Conservation (phyloP, 2,329 filamentous ascomycete genomes). For the Cadophora sp. region DNA sequence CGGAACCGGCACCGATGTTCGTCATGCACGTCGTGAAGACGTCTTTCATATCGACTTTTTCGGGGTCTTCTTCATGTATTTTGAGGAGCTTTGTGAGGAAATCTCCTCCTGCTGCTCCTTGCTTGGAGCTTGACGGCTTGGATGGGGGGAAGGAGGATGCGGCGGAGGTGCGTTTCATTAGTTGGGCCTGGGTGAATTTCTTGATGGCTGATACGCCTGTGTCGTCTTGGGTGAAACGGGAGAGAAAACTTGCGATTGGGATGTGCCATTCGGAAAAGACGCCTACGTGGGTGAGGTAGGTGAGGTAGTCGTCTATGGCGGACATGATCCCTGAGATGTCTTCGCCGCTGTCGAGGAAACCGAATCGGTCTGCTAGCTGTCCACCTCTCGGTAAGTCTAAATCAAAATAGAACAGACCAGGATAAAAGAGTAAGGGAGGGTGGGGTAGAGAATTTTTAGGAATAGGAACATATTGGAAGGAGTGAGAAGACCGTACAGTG, state of each 20-base stretch:
- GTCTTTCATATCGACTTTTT: slow-evolving; percentile 50
- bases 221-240: not conserved
- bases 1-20: slow-evolving; percentile 50
- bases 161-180: not conserved
- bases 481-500: slow-evolving; percentile 42
- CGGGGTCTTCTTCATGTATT: slow-evolving; percentile 50
- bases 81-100: slow-evolving; percentile 51
- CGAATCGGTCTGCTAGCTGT: slow-evolving; percentile 42
- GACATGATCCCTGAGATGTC: slow-evolving; percentile 52
- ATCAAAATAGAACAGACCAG: no score
- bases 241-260: not conserved
- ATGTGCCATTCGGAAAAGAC: slow-evolving; percentile 49
- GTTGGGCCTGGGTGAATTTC: slow-evolving; percentile 21
- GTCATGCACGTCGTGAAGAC: slow-evolving; percentile 39
- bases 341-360: slow-evolving; percentile 52
- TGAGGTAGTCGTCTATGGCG: slow-evolving; percentile 45
- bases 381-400: not conserved
- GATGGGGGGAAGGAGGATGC: not conserved
- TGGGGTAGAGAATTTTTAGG: no score
- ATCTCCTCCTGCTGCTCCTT: slow-evolving; percentile 42
- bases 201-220: slow-evolving; percentile 13
- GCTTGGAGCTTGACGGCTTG: slow-evolving; percentile 32
- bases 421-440: no score
- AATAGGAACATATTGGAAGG: no score
- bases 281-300: slow-evolving; percentile 49